These are phyloP conservation scores for Aspergillus jensenii DNA, from an alignment of 2,329 filamentous ascomycete species.

Conservation along the genomic window DNA sequence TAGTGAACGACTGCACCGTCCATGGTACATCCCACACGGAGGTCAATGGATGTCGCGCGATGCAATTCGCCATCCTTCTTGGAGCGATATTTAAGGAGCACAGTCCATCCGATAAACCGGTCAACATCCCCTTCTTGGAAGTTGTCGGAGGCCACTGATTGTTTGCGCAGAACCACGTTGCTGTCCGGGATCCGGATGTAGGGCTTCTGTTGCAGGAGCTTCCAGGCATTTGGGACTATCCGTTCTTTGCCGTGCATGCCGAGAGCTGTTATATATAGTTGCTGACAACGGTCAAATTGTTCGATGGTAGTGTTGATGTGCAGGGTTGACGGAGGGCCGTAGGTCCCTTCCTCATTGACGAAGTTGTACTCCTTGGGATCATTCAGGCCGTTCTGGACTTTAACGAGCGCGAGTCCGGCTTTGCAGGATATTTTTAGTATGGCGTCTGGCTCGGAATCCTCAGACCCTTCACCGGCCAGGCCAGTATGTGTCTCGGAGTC, in stretches of 20 bases:
- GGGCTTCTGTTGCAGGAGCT: background rate
- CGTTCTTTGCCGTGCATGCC: background rate
- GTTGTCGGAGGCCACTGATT: background rate
- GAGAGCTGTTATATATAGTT: background rate
- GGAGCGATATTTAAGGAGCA: background rate
- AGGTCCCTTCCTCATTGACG: no score
- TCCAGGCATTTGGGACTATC: background rate
- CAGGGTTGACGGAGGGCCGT: background rate
- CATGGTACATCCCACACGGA: background rate
- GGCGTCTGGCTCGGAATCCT: background rate
- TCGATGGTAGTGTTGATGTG: background rate
- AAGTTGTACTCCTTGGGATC: background rate
- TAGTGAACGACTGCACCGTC: conserved; percentile 3
- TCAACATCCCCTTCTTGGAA: background rate
- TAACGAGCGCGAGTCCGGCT: background rate
- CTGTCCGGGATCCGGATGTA: background rate
- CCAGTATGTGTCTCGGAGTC: no score
- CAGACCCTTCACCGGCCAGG: background rate
- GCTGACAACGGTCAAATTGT: background rate
- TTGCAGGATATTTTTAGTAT: background rate
- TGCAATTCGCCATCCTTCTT: background rate
- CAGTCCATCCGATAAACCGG: background rate
- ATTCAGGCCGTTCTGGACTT: background rate
- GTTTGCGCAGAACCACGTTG: background rate
- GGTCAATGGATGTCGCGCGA: background rate